Base-by-base conservation (phyloP, 2,329 filamentous ascomycete species). In the Neophaeococcomyces aloes region DNA sequence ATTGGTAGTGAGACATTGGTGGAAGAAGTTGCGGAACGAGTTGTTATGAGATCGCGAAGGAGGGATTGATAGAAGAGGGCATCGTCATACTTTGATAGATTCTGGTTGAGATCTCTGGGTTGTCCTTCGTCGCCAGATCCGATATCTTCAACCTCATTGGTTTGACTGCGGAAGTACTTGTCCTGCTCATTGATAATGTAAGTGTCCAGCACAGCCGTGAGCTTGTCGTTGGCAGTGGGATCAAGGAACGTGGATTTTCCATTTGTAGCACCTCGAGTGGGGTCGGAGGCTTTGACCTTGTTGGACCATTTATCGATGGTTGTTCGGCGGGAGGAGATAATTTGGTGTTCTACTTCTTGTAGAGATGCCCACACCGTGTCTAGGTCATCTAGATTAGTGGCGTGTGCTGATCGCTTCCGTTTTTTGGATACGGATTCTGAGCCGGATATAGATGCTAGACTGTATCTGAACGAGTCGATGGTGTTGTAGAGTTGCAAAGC, bases 31-130 rank as follows among this genome's bases (percentile, higher is more conserved):
- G 65, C 63, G 13, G 65, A 59, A 47, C 89, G 82, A 61, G 93
- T 86, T 59, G 94, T 86, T 7, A 98, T 83, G 1, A 98, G 78
- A 58, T 94, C 86, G 61, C 94, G 93, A 21, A 98, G 76, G 2
- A 98, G 75, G 11, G 91, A 69, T 61, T 94, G 86, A 66, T 98
- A 98, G 63, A 96, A 95, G 60, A 93, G 81, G 8, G 85, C 86
- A 56, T 98, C 91, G 60, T 96, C 89, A 67, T 91, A 98, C 23
- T 27, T 27, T 4, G 19, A 10, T 53, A 94, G 79, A 15, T 70
- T 65, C 1, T 63, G 60, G 6, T n/a, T n/a, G n/a, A n/a, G n/a
- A n/a, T n/a, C n/a, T n/a, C n/a, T n/a, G n/a, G n/a, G n/a, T n/a
- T 15, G 33, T 11, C 5, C 15, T 15, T 18, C 10, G 56, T 80